Conservation (phyloP, 139 green algal genomes). For the Microglena sp. region DNA sequence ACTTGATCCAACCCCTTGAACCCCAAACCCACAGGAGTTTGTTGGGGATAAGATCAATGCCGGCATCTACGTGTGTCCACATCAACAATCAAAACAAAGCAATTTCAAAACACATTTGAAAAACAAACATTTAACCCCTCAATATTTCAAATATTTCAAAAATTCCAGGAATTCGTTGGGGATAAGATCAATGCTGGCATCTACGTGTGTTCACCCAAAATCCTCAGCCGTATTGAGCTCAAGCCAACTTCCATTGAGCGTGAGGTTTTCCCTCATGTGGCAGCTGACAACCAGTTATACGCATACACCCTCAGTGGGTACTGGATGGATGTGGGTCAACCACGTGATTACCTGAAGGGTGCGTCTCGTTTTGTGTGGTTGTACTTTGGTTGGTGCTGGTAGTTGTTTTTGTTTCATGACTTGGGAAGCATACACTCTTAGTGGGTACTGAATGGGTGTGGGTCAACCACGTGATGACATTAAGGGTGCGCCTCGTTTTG, state of each 20-base stretch:
- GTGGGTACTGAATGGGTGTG: constrained; percentile 98
- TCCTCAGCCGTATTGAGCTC: constrained; percentile 90
- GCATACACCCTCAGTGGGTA: constrained; percentile 85
- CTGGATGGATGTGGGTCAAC: constrained; percentile 99
- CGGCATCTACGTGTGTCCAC: constrained; percentile 97
- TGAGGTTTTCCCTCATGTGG: constrained; percentile 91
- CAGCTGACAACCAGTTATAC: constrained; percentile 74
- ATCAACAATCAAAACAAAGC: no score
- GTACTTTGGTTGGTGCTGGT: neutral
- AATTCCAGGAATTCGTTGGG: constrained; percentile 84
- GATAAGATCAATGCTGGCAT: constrained; percentile 99
- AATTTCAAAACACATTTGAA: no score
- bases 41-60: constrained; percentile 99
- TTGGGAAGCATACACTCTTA: constrained; percentile 42
- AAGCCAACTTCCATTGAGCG: constrained; percentile 89
- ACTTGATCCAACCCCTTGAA: neutral
- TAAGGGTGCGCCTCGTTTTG: constrained; percentile 23
- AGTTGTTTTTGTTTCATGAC: neutral
- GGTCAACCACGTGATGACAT: constrained; percentile 92
- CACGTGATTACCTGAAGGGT: constrained; percentile 79
- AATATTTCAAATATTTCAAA: neutral
- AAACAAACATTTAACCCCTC: no score
- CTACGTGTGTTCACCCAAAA: constrained; percentile 73
- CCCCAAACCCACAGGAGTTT: constrained; percentile 62
- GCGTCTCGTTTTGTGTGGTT: neutral